These are phyloP conservation scores for Liriodendron chinense DNA, from an alignment of 164 flowering plant genomes.

Conservation along the genomic window DNA sequence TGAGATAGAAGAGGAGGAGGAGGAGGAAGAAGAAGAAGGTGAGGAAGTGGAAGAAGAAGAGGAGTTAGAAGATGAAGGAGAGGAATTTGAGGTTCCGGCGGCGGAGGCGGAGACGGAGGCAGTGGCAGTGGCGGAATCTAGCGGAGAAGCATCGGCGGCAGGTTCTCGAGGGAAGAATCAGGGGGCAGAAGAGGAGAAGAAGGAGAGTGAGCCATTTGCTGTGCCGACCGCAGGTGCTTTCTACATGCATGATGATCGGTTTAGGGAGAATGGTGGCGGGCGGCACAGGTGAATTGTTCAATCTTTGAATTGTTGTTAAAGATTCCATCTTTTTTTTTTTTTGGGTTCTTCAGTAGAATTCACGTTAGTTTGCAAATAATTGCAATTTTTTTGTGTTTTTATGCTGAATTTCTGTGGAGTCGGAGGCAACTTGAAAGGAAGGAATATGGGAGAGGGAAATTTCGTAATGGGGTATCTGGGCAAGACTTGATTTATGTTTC, in stretches of 20 bases:
- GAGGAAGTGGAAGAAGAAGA: conserved; percentile 15
- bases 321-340: neutral
- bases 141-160: conserved; percentile 16
- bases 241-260: conserved; percentile 99
- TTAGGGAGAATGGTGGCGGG: conserved; percentile 70
- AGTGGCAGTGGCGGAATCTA: conserved; percentile 21
- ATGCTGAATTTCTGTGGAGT: neutral
- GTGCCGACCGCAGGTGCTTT: conserved; percentile 98
- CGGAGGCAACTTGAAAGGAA: neutral
- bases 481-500: neutral
- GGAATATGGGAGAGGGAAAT: neutral
- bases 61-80: conserved; percentile 24
- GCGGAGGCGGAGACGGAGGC: conserved; percentile 16
- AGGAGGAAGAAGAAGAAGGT: conserved; percentile 24
- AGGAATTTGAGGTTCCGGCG: conserved; percentile 18
- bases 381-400: neutral
- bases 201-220: conserved; percentile 82
- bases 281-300: conserved; percentile 49
- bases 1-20: conserved; percentile 33
- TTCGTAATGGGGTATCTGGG: neutral
- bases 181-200: conserved; percentile 58
- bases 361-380: neutral
- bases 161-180: conserved; percentile 3
- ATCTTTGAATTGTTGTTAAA: neutral
- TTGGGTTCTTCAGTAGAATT: neutral